Conservation (phyloP, 1,139 yeast species). For the Arxiozyma bovina region DNA sequence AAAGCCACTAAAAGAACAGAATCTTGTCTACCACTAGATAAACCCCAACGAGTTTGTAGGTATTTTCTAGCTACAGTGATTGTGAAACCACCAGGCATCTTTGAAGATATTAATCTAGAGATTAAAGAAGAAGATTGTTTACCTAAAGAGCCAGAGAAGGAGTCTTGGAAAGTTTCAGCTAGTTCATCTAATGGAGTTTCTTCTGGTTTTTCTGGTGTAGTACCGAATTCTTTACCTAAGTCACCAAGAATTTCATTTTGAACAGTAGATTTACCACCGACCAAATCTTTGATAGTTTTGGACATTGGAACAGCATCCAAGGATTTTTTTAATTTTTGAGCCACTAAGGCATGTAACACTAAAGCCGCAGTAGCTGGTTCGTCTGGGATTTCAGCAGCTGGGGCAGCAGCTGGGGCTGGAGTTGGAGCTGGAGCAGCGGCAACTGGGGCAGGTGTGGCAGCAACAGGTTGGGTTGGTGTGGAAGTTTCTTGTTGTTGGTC, state of each 20-base stretch:
- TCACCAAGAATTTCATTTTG: slow-evolving; percentile 98
- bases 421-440: slow-evolving; percentile 54
- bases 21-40: slow-evolving; percentile 91
- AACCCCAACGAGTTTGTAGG: slow-evolving; percentile 83
- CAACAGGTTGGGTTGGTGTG: slow-evolving; percentile 37
- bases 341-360: slow-evolving; percentile 80
- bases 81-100: slow-evolving; percentile 99
- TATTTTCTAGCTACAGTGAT: slow-evolving; percentile 86
- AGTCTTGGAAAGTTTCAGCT: slow-evolving; percentile 89
- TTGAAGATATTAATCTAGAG: slow-evolving; percentile 86
- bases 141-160: slow-evolving; percentile 81
- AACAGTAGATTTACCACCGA: slow-evolving; percentile 96
- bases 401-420: slow-evolving; percentile 57
- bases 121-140: slow-evolving; percentile 84
- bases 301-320: slow-evolving; percentile 77
- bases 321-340: slow-evolving; percentile 89
- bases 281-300: slow-evolving; percentile 92
- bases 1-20: slow-evolving; percentile 73
- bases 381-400: slow-evolving; percentile 78
- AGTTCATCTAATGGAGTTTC: slow-evolving; percentile 93
- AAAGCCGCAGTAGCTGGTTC: slow-evolving; percentile 81
- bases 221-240: slow-evolving; percentile 93
- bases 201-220: slow-evolving; percentile 98
- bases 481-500: slow-evolving; percentile 35
- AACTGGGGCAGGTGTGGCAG: slow-evolving; percentile 41